Evolutionary conservation across 2,329 filamentous ascomycete genomes (phyloP).

Genomic region (Penicillium digitatum): DNA sequence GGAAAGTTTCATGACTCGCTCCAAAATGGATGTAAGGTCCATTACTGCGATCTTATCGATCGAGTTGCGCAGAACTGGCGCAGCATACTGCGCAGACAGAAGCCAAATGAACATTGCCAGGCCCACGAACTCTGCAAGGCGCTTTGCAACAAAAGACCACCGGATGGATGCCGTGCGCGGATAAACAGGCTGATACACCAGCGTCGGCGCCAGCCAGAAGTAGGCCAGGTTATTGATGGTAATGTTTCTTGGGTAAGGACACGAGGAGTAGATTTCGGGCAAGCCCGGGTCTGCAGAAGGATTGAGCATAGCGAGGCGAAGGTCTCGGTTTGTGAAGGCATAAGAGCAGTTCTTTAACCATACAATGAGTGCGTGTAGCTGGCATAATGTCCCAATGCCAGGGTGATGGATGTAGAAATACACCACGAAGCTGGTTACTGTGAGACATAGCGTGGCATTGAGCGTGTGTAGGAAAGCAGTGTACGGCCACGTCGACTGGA

Average conservation of each 20-base stretch:
- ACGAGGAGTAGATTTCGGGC: slow-evolving; percentile 75
- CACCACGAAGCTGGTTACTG: slow-evolving; percentile 76
- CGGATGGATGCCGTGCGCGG: slow-evolving; percentile 76
- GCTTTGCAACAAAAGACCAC: slow-evolving; percentile 83
- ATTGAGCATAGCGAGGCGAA: slow-evolving; percentile 84
- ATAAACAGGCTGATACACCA: slow-evolving; percentile 96
- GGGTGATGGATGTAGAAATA: slow-evolving; percentile 92
- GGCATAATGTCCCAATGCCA: slow-evolving; percentile 82
- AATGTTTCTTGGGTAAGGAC: slow-evolving; percentile 88
- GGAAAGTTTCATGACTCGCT: slow-evolving; percentile 88
- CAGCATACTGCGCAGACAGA: slow-evolving; percentile 87
- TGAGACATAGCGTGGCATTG: slow-evolving; percentile 78
- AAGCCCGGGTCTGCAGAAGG: slow-evolving; percentile 65
- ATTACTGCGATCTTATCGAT: slow-evolving; percentile 79
- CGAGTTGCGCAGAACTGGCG: slow-evolving; percentile 83
- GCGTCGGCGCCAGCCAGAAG: slow-evolving; percentile 96
- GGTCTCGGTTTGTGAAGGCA: slow-evolving; percentile 91
- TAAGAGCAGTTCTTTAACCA: slow-evolving; percentile 97
- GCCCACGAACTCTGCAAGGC: slow-evolving; percentile 70
- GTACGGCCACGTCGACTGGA: slow-evolving; percentile 72
- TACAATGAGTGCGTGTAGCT: slow-evolving; percentile 88
- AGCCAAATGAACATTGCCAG: slow-evolving; percentile 93
- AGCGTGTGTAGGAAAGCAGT: slow-evolving; percentile 76
- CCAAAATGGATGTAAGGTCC: slow-evolving; percentile 74
- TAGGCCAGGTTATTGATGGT: slow-evolving; percentile 83